Conservation (phyloP, 768 basidiomycete genomes). For the Dentipellis fragilis region DNA sequence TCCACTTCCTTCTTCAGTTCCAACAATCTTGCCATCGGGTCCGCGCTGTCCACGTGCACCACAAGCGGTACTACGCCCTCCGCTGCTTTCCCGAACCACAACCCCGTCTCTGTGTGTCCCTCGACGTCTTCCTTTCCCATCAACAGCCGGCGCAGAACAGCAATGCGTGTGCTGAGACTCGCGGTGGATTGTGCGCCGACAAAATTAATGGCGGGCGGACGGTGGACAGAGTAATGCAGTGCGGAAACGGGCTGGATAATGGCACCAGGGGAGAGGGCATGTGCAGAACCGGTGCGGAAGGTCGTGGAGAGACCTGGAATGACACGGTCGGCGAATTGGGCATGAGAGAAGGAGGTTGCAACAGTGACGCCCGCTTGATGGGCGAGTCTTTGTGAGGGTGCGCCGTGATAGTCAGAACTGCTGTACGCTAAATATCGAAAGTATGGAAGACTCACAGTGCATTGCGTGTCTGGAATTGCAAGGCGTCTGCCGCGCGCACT, state of each 20-base stretch:
- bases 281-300: slow-evolving; percentile 28
- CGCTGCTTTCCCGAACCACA: slow-evolving; percentile 23
- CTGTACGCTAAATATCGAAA: not conserved
- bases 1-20: slow-evolving; percentile 48
- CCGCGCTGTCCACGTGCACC: slow-evolving; percentile 57
- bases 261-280: slow-evolving; percentile 31
- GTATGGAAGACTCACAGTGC: slow-evolving; percentile 17
- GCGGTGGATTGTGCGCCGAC: slow-evolving; percentile 10
- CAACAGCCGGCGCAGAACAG: slow-evolving; percentile 57
- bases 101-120: slow-evolving; percentile 18
- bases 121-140: slow-evolving; percentile 25
- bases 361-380: slow-evolving; percentile 38
- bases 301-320: slow-evolving; percentile 12
- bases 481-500: slow-evolving; percentile 53
- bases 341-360: slow-evolving; percentile 25
- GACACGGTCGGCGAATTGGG: not conserved
- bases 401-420: too few relatives aligned
- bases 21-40: slow-evolving; percentile 65
- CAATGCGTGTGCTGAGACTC: slow-evolving; percentile 78
- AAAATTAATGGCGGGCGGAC: slow-evolving; percentile 27
- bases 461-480: slow-evolving; percentile 34
- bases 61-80: slow-evolving; percentile 58
- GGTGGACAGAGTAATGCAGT: slow-evolving; percentile 40
- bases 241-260: slow-evolving; percentile 30
- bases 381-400: slow-evolving; percentile 27